Percentiles rank a stretch among this genome's conserved stretches.
Evolutionary conservation across 345 rosid species (phyloP).

Genomic region (Bretschneidera sinensis): DNA sequence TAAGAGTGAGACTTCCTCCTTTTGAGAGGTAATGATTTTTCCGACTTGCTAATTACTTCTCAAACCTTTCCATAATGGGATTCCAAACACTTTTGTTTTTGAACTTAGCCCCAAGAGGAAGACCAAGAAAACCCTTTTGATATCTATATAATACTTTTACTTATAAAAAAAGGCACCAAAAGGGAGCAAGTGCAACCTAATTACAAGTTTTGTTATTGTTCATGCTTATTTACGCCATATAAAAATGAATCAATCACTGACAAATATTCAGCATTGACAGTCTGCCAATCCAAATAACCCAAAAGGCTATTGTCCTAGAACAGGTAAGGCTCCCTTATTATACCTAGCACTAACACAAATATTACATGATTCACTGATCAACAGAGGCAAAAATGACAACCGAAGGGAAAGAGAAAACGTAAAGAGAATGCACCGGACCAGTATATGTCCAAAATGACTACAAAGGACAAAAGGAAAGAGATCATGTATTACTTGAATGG

Average conservation of each 20-base stretch:
- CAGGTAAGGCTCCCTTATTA: neutral
- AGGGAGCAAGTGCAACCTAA: too few species aligned
- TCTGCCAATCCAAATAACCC: neutral
- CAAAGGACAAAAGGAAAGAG: neutral
- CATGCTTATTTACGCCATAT: neutral
- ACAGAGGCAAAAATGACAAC: neutral
- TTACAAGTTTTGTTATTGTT: too few species aligned
- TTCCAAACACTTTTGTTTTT: too few species aligned
- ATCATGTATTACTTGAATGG: constrained; percentile 59
- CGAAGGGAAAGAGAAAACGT: neutral
- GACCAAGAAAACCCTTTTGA: too few species aligned
- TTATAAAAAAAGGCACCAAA: too few species aligned
- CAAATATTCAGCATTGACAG: neutral
- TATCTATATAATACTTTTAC: too few species aligned
- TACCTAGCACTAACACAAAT: neutral
- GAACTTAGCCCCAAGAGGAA: too few species aligned
- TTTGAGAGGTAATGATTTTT: too few species aligned
- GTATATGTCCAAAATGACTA: neutral
- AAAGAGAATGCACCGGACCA: neutral
- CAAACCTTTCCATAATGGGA: too few species aligned
- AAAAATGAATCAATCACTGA: neutral
- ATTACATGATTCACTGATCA: constrained; percentile 8
- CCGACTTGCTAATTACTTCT: too few species aligned
- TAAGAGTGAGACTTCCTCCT: too few species aligned
- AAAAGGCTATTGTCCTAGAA: neutral